Percentiles rank a stretch among this genome's conserved stretches.
Conservation (phyloP, 2,329 filamentous ascomycete species). For the Claviceps fusiformis region DNA sequence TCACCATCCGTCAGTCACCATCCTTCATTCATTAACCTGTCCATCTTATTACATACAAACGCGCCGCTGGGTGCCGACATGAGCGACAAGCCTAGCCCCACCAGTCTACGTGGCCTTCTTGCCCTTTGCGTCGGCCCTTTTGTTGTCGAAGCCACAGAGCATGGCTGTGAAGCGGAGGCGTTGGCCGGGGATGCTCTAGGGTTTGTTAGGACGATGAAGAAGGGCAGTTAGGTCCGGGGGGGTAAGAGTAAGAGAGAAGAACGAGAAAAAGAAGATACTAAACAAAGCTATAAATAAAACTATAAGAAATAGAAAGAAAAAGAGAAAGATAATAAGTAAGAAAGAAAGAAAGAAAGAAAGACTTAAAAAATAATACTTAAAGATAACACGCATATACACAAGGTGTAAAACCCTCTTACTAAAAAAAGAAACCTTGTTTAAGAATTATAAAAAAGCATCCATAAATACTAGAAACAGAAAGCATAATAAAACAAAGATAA, state of each 20-base stretch:
- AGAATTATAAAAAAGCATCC: too few species aligned
- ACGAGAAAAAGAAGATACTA: neutral
- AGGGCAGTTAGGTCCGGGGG: neutral
- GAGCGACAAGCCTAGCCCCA: neutral
- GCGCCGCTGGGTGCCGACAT: neutral
- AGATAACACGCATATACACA: too few species aligned
- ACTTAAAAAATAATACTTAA: too few species aligned
- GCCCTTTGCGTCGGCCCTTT: neutral
- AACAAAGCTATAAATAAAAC: neutral
- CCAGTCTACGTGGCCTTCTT: neutral
- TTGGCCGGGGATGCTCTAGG: slow-evolving; percentile 42
- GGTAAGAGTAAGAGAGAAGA: neutral
- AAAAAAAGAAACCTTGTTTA: too few species aligned
- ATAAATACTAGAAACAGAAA: too few species aligned
- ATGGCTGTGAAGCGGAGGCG: slow-evolving; percentile 42
- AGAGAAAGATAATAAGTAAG: neutral
- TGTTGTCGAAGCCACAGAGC: slow-evolving; percentile 34
- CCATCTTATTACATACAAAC: neutral
- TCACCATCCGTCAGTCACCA: too few species aligned
- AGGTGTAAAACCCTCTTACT: too few species aligned
- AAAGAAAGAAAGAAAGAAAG: too few species aligned
- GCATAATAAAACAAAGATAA: neutral
- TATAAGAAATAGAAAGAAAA: neutral
- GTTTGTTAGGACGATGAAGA: neutral
- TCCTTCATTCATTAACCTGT: neutral